phyloP scores from a whole-genome alignment of 768 basidiomycete species.

The Lactarius evosmus region DNA sequence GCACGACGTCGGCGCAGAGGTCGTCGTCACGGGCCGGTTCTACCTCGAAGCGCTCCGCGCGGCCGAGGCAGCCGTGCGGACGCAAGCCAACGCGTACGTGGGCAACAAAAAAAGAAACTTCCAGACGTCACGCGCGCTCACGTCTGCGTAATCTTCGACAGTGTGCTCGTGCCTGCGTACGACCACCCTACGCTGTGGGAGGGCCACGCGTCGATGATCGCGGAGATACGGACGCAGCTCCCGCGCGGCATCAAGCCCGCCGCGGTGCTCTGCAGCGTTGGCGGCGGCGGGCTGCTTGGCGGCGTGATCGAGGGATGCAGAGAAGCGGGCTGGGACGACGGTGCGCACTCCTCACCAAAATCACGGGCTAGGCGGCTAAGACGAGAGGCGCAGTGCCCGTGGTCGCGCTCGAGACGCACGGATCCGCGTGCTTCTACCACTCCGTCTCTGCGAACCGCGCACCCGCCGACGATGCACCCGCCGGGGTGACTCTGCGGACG shows the following conservation, averaged over 20 bases:
- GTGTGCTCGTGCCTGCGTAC: conserved; percentile 69
- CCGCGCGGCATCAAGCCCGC: conserved; percentile 46
- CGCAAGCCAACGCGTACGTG: conserved; percentile 53
- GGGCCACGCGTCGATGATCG: conserved; percentile 72
- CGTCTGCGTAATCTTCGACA: conserved; percentile 30
- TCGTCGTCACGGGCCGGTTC: conserved; percentile 53
- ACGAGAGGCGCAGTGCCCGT: conserved; percentile 49
- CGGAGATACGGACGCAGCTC: conserved; percentile 58
- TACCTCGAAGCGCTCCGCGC: conserved; percentile 56
- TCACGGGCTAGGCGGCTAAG: neutral
- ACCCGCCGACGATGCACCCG: conserved; percentile 37
- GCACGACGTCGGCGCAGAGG: conserved; percentile 50
- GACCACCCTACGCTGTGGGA: conserved; percentile 69
- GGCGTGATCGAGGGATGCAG: conserved; percentile 70
- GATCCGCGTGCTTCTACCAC: conserved; percentile 71
- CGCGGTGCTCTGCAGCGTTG: conserved; percentile 75
- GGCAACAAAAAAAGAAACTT: too few species aligned
- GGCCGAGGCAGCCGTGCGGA: conserved; percentile 46
- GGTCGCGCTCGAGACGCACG: conserved; percentile 65
- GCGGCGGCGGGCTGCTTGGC: conserved; percentile 68
- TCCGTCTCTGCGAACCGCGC: conserved; percentile 57
- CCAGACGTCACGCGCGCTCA: neutral
- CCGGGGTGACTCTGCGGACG: conserved; percentile 42
- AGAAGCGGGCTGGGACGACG: conserved; percentile 62
- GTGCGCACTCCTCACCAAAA: conserved; percentile 36